Base-by-base conservation (phyloP, 179 eudicot species). In the Vitellaria paradoxa region DNA sequence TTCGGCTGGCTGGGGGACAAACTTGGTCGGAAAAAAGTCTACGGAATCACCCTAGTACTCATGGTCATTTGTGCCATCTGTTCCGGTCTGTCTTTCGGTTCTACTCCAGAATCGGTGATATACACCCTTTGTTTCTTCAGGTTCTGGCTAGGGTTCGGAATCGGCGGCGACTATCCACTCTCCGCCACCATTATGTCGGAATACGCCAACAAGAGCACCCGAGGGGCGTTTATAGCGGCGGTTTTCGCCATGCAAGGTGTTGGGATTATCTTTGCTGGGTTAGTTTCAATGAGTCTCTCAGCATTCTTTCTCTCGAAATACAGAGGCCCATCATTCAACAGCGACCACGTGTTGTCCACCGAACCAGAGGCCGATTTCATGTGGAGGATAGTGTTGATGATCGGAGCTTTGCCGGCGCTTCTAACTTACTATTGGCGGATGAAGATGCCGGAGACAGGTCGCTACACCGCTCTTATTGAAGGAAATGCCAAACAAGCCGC, bases 181-280 rank as follows among this genome's bases (percentile, higher is more conserved):
- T 81, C 84, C 20, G 87, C 87, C 74, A 84, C 86, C 6, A 84
- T 84, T 72, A 84, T 84, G 86, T 84, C 86, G 0, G 86, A 84
- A 26, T 83, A 83, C 21, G 85, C 85, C 12, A 80, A 80, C 67
- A 83, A 83, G 69, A 72, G 65, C 21, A 83, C 86, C 6, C 84
- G 86, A 24, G 86, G 86, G 12, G 80, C 84, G 7, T 84, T 84
- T 17, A 81, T 84, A 7, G 87, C 87, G 0, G 87, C 87, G 1
- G 87, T 84, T 2, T 84, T 84, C 7, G 87, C 87, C 42, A 84
- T 84, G 87, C 87, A 84, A 60, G 87, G 87, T 2, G 76, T 84
- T 0, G 87, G 87, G 2, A 84, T 84, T 12, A 84, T 84, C 49
- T 81, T 81, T 24, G 87, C 87, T 0, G 87, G 87, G 18, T 64